phyloP scores from a whole-genome alignment of 75 land plant species.

The Pinus taeda region DNA sequence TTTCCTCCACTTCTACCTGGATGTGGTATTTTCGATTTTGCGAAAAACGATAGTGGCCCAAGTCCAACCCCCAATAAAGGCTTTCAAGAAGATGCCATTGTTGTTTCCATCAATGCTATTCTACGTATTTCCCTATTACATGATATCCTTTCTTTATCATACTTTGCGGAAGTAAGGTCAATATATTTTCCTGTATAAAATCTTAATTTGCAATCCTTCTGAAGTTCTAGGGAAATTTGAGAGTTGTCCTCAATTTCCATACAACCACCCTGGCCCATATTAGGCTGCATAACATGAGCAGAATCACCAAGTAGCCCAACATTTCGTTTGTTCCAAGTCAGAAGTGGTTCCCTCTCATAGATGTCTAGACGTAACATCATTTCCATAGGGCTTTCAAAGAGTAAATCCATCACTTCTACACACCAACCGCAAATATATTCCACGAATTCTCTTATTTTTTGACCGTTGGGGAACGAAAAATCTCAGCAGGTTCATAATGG shows the following conservation, averaged over 20 bases:
- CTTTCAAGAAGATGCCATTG: slow-evolving; percentile 51
- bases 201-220: slow-evolving; percentile 24
- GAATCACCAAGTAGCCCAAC: slow-evolving; percentile 51
- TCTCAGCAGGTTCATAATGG: slow-evolving; percentile 49
- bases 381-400: slow-evolving; percentile 44
- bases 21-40: slow-evolving; percentile 41
- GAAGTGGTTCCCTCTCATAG: slow-evolving; percentile 43
- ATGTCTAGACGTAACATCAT: slow-evolving; percentile 47
- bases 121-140: slow-evolving; percentile 45
- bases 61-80: slow-evolving; percentile 51
- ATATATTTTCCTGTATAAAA: slow-evolving; percentile 10
- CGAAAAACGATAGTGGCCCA: slow-evolving; percentile 43
- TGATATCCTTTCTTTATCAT: slow-evolving; percentile 34
- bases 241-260: slow-evolving; percentile 62
- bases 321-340: slow-evolving; percentile 43
- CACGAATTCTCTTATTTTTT: slow-evolving; percentile 37
- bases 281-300: slow-evolving; percentile 61
- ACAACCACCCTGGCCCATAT: slow-evolving; percentile 61
- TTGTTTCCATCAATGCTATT: slow-evolving; percentile 55
- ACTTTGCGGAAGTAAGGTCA: slow-evolving; percentile 32
- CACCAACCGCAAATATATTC: slow-evolving; percentile 48
- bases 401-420: slow-evolving; percentile 47
- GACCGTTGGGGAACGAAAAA: slow-evolving; percentile 14
- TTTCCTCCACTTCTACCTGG: slow-evolving; percentile 43
- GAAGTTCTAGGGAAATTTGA: slow-evolving; percentile 40